Base-by-base conservation (phyloP, 495 filamentous ascomycete species). In the Tricharina praecox region DNA sequence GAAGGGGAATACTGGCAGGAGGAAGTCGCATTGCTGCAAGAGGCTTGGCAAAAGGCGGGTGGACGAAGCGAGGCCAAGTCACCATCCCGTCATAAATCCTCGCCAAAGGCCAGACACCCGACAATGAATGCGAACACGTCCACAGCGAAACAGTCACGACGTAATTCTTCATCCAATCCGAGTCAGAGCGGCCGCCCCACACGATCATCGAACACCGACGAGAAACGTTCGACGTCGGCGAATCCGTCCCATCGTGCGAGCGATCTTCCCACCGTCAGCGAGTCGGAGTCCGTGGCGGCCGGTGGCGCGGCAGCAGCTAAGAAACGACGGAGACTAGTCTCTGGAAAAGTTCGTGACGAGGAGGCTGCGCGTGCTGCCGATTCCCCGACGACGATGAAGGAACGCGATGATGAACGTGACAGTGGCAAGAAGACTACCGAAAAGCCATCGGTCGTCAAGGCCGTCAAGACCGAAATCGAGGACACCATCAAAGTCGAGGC, bases 1-100 rank as follows among this genome's bases (percentile, higher is more conserved):
- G 76, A 76, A 46, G 87, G 90, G 1, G 81, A 85, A 30, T 76
- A 79, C 44, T 95, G 87, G 88, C 77, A 87, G 58, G 78, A 87
- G 52, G 90, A 97, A 61, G 75, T 79, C 45, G 71, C 81, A n/a
- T 65, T 92, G 37, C 64, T 97, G 37, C 82, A 85, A 60, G 67
- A 75, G 28, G 82, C 85, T 3, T 88, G 79, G 51, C 81, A 93
- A 33, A 73, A 75, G 18, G 58, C 57, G 2, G 43, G 39, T 4
- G 47, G 49, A n/a, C 21, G 32, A 47, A 36, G 19, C 33, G 37
- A 50, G 48, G 28, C 48, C n/a, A 24, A 39, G 33, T 40, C 49
- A 5, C 33, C 30, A 1, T 16, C 18, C 26, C 36, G 43, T 21
- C 53, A 45, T 25, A 56, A 53, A 34, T 50, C 53, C n/a, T 36